Base-by-base conservation (phyloP, 257 asterid genomes). In the Echites panduratus region DNA sequence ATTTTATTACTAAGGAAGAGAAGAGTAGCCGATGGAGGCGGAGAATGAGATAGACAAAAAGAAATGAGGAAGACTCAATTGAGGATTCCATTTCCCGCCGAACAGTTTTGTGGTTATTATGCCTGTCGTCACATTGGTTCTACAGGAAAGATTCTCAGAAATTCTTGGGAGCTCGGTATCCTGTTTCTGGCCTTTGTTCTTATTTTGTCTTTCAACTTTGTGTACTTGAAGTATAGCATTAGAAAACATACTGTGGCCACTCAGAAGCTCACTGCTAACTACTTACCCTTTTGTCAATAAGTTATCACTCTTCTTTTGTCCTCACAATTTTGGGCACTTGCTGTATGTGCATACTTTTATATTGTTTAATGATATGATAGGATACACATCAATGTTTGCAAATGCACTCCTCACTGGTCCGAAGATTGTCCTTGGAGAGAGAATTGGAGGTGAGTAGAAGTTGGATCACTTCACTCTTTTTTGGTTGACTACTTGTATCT, bases 381-480 rank as follows among this genome's bases (percentile, higher is more conserved):
- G 96, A 81, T 73, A 76, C 69, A 59, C 84, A 73, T 70, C 72
- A 73, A 20, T 79, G 70, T 76, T 69, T 85, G 75, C 97, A 86
- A 78, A 87, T 86, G 88, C 98, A 93, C 79, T 90, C 98, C 38
- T 90, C 98, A 27, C 84, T 93, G 61, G 73, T 86, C 80, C 89
- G 82, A 71, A 87, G 92, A 81, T 80, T 93, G 72, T 80, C 92
- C 65, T 79, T 89, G 80, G 98, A 90, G 84, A 83, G 82, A 74
- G 90, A 86, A 87, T 78, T 93, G 38, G 89, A 87, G 92, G 98
- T 93, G 74, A 65, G 83, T 56, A 56, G 26, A 57, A 41, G 26
- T 2, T 41, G 8, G 19, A 27, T 68, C 20, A 9, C 45, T 20
- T 45, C 52, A 4, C 13, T 27, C 52, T 40, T 53, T 59, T 73